Evolutionary conservation across 1,284 basidiomycete species (phyloP), one percentile per base, ranked within the genome.

Genomic region (Trametes polyzona): DNA sequence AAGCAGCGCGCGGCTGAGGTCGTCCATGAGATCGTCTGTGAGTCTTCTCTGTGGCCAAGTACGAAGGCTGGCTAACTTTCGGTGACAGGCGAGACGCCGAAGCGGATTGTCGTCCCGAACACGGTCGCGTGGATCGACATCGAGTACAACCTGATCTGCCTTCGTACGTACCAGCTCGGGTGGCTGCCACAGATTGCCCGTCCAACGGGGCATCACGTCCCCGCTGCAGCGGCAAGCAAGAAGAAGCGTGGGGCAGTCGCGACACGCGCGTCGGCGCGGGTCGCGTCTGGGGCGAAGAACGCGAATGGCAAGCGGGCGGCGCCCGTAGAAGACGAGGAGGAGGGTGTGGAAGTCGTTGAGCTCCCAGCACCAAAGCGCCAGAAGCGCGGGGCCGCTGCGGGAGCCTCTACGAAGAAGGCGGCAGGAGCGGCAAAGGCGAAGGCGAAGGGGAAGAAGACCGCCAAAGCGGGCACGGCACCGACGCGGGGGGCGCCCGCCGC

Each of bases 1-100:
- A 42, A 53, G 32, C n/a, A 24, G 12, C 46, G 59, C 19, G 59
- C 68, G 4, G 44, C 54, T 9, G 26, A 40, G 33, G 23, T 58
- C n/a, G 48, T 58, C 16, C 48, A 57, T 36, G 55, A 61, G 41
- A 29, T 48, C 26, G 40, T 48, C 32, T 29, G 53, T 55, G 39
- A 27, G 53, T 55, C 17, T 21, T 21, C 4, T 36, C 8, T 27
- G 23, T 5, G 17, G 8, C 6, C n/a, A 11, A 0, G 2, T 41
- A 2, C 10, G 30, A 11, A 29, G 17, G 17, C 19, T 16, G 40
- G 46, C 19, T 9, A 5, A 17, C 46, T 55, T 27, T 9, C 2
- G 17, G 19, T 19, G 12, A 5, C 12, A 55, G 53, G 33, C 24
- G 53, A 48, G 46, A 47, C 36, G 17, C 46, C 46, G 4, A 16